phyloP scores from a whole-genome alignment of 2,329 filamentous ascomycete species.

The Epichloe hybrida region DNA sequence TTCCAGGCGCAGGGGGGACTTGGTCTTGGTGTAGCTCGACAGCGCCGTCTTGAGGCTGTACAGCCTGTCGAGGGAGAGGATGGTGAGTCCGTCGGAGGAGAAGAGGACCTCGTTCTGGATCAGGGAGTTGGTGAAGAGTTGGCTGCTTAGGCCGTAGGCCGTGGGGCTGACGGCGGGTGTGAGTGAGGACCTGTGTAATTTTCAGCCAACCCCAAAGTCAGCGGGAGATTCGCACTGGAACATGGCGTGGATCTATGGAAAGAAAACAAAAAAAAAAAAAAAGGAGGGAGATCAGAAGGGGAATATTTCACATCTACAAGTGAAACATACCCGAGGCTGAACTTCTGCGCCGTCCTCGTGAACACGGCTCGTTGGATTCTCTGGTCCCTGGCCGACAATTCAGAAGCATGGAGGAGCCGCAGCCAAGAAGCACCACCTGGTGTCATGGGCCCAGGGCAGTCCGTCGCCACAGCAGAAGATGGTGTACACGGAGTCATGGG shows the following conservation, averaged over 20 bases:
- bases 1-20: slow-evolving; percentile 34
- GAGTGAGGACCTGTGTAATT: slow-evolving; percentile 20
- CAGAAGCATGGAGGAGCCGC: slow-evolving; percentile 34
- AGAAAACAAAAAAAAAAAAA: no score
- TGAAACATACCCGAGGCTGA: slow-evolving; percentile 23
- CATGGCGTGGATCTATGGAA: neutral
- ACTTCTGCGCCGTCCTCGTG: slow-evolving; percentile 37
- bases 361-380: slow-evolving; percentile 34
- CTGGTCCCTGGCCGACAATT: slow-evolving; percentile 32
- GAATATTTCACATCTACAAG: no score
- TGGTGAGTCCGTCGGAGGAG: slow-evolving; percentile 42
- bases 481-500: slow-evolving; percentile 36
- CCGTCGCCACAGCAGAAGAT: slow-evolving; percentile 22
- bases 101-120: slow-evolving; percentile 49
- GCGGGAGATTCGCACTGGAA: no score
- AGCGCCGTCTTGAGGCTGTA: slow-evolving; percentile 53
- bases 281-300: no score
- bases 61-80: slow-evolving; percentile 46
- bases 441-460: slow-evolving; percentile 17
- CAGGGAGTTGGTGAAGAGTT: slow-evolving; percentile 43
- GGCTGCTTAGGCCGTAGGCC: slow-evolving; percentile 31
- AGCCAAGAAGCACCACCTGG: slow-evolving; percentile 30
- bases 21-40: slow-evolving; percentile 38
- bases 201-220: neutral
- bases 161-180: slow-evolving; percentile 29